A percentile compares a stretch with the other conserved stretches of the same genome.
Conservation (phyloP, 768 basidiomycete genomes). For the Hortiboletus campestris region DNA sequence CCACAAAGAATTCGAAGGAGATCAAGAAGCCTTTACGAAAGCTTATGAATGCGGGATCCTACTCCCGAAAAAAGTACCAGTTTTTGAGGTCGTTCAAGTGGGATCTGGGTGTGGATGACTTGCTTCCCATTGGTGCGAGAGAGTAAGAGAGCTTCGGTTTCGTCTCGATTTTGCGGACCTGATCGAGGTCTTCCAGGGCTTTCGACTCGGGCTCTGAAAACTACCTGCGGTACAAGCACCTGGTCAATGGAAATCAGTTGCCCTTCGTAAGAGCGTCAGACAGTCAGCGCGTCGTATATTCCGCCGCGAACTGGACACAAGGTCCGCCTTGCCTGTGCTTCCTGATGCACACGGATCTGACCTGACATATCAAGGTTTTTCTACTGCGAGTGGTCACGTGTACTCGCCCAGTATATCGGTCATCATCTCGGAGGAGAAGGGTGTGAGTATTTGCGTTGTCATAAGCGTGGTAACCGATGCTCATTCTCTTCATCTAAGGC, state of each 20-base stretch:
- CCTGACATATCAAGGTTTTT: constrained; percentile 49
- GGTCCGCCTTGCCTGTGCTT: constrained; percentile 36
- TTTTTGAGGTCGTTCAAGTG: constrained; percentile 63
- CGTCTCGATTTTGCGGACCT: background rate
- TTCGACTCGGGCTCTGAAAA: constrained; percentile 51
- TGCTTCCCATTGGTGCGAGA: constrained; percentile 65
- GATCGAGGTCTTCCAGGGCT: constrained; percentile 34
- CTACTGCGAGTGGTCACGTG: constrained; percentile 44
- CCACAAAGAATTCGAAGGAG: constrained; percentile 39
- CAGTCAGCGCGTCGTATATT: constrained; percentile 57
- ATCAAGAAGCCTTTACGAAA: constrained; percentile 54
- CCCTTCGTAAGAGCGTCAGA: constrained; percentile 57
- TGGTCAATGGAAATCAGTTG: constrained; percentile 42
- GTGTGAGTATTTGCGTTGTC: constrained; percentile 37
- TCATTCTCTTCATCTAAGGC: constrained; percentile 29
- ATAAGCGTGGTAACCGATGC: background rate
- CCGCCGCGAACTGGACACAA: constrained; percentile 67
- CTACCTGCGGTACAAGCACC: constrained; percentile 51
- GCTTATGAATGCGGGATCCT: constrained; percentile 46
- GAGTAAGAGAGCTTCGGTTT: constrained; percentile 44
- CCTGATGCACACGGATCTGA: background rate
- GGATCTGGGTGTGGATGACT: constrained; percentile 51
- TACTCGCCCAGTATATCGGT: constrained; percentile 53
- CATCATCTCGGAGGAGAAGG: constrained; percentile 43
- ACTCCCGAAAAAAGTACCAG: constrained; percentile 44